Evolutionary conservation across 371 early-diverging fungal genomes (phyloP).

Genomic region (Saksenaea vasiformis): DNA sequence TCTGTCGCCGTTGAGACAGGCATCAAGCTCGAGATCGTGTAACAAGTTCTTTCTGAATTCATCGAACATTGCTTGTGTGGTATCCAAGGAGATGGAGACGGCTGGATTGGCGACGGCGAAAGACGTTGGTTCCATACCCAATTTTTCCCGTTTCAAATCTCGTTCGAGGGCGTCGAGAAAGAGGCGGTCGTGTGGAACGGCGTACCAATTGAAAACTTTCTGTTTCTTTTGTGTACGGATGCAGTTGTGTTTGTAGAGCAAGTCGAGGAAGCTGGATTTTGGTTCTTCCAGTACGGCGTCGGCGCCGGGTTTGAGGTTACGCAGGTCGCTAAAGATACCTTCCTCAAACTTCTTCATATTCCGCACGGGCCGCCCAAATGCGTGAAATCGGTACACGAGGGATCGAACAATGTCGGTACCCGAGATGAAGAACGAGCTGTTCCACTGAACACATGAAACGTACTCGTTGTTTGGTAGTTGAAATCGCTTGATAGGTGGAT

Average conservation of each 20-base stretch:
- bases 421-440: slow-evolving; percentile 90
- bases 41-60: slow-evolving; percentile 51
- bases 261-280: slow-evolving; percentile 94
- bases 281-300: slow-evolving; percentile 98
- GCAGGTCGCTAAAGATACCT: slow-evolving; percentile 97
- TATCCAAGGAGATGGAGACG: slow-evolving; percentile 59
- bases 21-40: slow-evolving; percentile 33
- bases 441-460: slow-evolving; percentile 91
- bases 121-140: slow-evolving; percentile 83
- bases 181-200: slow-evolving; percentile 96
- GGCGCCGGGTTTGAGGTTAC: slow-evolving; percentile 97
- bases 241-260: slow-evolving; percentile 97
- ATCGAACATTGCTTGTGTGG: slow-evolving; percentile 66
- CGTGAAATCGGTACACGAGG: slow-evolving; percentile 93
- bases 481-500: slow-evolving; percentile 67
- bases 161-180: slow-evolving; percentile 99
- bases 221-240: slow-evolving; percentile 99
- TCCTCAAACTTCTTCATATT: slow-evolving; percentile 99
- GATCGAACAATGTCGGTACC: slow-evolving; percentile 99
- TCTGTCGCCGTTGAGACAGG: slow-evolving; percentile 17
- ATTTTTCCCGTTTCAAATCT: slow-evolving; percentile 95
- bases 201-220: slow-evolving; percentile 99
- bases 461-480: slow-evolving; percentile 81
- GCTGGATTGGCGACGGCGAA: slow-evolving; percentile 65
- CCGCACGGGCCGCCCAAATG: slow-evolving; percentile 86